phyloP scores from a whole-genome alignment of 2,329 filamentous ascomycete species.

The Fusarium tricinctum region DNA sequence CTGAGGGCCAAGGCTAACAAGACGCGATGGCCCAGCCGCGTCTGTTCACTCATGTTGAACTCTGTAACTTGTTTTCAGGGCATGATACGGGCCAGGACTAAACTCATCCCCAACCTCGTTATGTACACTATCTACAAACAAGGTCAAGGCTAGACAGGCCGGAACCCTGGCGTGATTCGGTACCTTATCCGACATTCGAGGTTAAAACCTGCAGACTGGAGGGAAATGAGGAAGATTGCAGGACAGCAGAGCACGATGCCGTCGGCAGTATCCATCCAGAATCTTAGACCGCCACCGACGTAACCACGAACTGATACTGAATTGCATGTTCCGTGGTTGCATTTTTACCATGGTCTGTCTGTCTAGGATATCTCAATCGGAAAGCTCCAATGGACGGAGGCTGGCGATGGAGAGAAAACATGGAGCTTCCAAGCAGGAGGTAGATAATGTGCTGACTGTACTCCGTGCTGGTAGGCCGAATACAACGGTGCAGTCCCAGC shows the following conservation, averaged over 20 bases:
- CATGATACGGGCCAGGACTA: conserved; percentile 11
- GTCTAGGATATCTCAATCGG: conserved; percentile 39
- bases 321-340: conserved; percentile 32
- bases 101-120: conserved; percentile 30
- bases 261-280: conserved; percentile 46
- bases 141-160: conserved; percentile 9
- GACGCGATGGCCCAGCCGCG: conserved; percentile 11
- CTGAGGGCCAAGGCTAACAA: conserved; percentile 23
- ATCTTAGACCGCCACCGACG: conserved; percentile 48
- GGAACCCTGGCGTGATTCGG: conserved; percentile 4
- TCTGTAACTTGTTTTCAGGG: neutral
- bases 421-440: conserved; percentile 6
- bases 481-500: conserved; percentile 36
- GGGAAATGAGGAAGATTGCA: conserved; percentile 28
- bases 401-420: conserved; percentile 2
- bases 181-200: conserved; percentile 20
- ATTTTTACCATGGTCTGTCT: conserved; percentile 21
- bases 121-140: conserved; percentile 13
- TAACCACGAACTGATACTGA: conserved; percentile 41
- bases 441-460: conserved; percentile 19
- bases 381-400: conserved; percentile 29
- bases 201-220: conserved; percentile 8
- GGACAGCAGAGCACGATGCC: conserved; percentile 40
- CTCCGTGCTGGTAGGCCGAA: conserved; percentile 1
- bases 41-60: conserved; percentile 14